Conservation (phyloP, 2,329 filamentous ascomycete genomes). For the Leptosphaerulina australis region DNA sequence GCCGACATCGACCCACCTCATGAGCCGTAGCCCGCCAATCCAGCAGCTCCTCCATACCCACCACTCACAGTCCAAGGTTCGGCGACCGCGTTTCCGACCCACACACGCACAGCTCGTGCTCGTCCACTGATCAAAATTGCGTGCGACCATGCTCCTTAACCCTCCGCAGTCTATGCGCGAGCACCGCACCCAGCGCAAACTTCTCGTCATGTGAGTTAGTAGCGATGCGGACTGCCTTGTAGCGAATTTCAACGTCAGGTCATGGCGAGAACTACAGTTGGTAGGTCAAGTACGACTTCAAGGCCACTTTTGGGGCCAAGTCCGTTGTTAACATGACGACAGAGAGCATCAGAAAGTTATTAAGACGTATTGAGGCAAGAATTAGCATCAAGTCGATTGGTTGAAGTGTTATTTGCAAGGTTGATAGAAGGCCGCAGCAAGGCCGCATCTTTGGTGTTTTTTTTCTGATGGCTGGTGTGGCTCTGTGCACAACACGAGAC, state of each 20-base stretch:
- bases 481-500: constrained; percentile 39
- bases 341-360: constrained; percentile 26
- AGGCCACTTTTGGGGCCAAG: constrained; percentile 27
- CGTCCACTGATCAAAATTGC: constrained; percentile 50
- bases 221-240: constrained; percentile 45
- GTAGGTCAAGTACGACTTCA: constrained; percentile 13
- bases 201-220: constrained; percentile 49
- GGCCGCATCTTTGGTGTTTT: constrained; percentile 44
- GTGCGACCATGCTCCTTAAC: constrained; percentile 42
- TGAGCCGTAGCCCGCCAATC: constrained; percentile 32
- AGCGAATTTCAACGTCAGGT: constrained; percentile 51
- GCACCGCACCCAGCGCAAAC: constrained; percentile 48
- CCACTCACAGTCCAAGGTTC: constrained; percentile 30
- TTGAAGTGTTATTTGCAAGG: constrained; percentile 39
- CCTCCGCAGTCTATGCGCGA: constrained; percentile 43
- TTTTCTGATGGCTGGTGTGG: constrained; percentile 43
- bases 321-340: constrained; percentile 26
- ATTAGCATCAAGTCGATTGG: constrained; percentile 38
- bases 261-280: constrained; percentile 23
- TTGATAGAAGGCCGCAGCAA: constrained; percentile 37
- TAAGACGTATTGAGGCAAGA: constrained; percentile 26
- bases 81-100: constrained; percentile 42
- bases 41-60: constrained; percentile 26
- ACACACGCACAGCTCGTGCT: constrained; percentile 45
- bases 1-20: constrained; percentile 32